These are phyloP conservation scores for Phaffomyces opuntiae DNA, from an alignment of 805 yeast genomes.

Conservation along the genomic window DNA sequence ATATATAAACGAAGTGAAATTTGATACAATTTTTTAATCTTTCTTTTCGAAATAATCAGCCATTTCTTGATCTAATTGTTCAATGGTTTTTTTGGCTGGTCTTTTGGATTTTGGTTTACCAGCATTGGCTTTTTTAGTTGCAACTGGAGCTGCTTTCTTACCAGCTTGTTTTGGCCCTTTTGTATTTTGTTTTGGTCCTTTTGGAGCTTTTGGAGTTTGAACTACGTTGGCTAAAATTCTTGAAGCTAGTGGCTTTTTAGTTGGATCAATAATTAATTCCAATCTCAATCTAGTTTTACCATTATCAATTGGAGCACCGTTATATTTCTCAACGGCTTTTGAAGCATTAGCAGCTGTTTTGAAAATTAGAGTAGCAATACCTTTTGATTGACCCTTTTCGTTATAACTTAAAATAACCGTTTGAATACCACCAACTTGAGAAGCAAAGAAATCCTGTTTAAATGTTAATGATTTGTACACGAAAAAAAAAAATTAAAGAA, in stretches of 20 bases:
- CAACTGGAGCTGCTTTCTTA: slow-evolving; percentile 7
- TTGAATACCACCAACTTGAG: slow-evolving; percentile 80
- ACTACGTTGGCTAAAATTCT: slow-evolving; percentile 54
- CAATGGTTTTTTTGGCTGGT: slow-evolving; percentile 68
- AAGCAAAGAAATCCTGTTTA: slow-evolving; percentile 75
- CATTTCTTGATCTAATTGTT: slow-evolving; percentile 97
- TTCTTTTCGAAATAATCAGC: slow-evolving; percentile 77
- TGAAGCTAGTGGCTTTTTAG: slow-evolving; percentile 63
- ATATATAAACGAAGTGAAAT: background rate
- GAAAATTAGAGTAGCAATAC: slow-evolving; percentile 85
- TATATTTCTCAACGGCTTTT: slow-evolving; percentile 74
- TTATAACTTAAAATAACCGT: slow-evolving; percentile 71
- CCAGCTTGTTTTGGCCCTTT: slow-evolving; percentile 8
- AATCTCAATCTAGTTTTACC: slow-evolving; percentile 71
- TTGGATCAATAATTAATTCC: slow-evolving; percentile 83
- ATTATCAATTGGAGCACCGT: slow-evolving; percentile 90
- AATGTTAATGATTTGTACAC: slow-evolving; percentile 6
- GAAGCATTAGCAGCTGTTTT: slow-evolving; percentile 61
- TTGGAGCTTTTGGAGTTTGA: background rate
- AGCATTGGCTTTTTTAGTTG: slow-evolving; percentile 7
- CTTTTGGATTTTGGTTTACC: slow-evolving; percentile 27
- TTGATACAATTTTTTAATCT: slow-evolving; percentile 18
- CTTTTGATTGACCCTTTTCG: slow-evolving; percentile 84
- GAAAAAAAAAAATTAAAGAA: background rate
- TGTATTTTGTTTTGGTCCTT: slow-evolving; percentile 7